Evolutionary conservation across 2,329 filamentous ascomycete species (phyloP).

Genomic region (Scedosporium dehoogii): DNA sequence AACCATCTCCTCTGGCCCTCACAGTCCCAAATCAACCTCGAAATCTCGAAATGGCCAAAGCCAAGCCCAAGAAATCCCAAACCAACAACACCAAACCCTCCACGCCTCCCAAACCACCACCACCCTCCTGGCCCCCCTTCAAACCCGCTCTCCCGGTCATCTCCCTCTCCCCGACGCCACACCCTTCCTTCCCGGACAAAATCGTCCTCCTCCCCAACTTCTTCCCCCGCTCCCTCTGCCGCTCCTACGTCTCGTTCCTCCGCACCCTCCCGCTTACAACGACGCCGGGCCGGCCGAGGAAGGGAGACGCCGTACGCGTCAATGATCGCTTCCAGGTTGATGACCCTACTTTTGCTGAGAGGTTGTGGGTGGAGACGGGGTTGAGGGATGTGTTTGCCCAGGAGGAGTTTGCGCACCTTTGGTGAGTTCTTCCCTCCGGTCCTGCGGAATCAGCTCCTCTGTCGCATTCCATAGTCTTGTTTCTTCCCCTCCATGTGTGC

Average conservation of each 20-base stretch:
- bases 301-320: constrained; percentile 70
- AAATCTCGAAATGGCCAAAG: constrained; percentile 21
- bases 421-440: constrained; percentile 26
- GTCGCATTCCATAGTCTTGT: not conserved
- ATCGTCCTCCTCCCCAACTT: constrained; percentile 66
- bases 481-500: not conserved
- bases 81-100: constrained; percentile 8
- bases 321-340: constrained; percentile 84
- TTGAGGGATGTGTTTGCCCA: constrained; percentile 50
- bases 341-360: constrained; percentile 62
- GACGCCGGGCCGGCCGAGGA: constrained; percentile 68
- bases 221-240: constrained; percentile 66
- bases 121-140: constrained; percentile 60
- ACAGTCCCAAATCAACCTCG: not conserved
- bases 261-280: constrained; percentile 60
- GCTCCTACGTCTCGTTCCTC: constrained; percentile 66
- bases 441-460: not conserved
- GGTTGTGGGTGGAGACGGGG: constrained; percentile 69
- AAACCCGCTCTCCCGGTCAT: constrained; percentile 56
- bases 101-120: constrained; percentile 13
- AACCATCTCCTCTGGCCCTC: not conserved
- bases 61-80: constrained; percentile 18
- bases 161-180: constrained; percentile 50
- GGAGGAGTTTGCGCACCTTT: constrained; percentile 27
- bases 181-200: constrained; percentile 42